Evolutionary conservation across 2,329 filamentous ascomycete genomes (phyloP), one percentile per base, ranked within the genome.

Genomic region (Talaromyces funiculosus): DNA sequence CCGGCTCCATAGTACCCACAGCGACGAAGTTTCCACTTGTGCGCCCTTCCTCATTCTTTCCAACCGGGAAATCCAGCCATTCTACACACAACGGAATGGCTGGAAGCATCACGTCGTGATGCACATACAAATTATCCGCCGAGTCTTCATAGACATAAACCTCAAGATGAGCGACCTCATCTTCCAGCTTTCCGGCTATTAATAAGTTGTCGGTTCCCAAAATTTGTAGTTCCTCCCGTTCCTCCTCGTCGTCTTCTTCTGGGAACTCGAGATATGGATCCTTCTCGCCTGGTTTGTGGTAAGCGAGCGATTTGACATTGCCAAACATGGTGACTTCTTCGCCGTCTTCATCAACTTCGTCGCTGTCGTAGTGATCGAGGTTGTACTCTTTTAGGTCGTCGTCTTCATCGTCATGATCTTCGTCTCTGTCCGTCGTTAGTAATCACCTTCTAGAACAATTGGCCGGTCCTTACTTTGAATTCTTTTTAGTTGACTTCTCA

Each of bases 101-200:
- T 33, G 94, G 94, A 60, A 99, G 84, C 93, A 99, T 97, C 69
- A 99, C 96, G 76, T 99, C 94, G 83, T 99, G 94, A 79, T 99
- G 94, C 24, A 99, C 93, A 75, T 99, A 99, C 63, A 99, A 87
- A 73, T 99, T 99, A 77, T 97, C 94, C 47, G 88, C 90, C 64
- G 86, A 86, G 68, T 97, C 94, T 75, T 99, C 94, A 77, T 97
- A 99, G 29, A 99, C 92, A 71, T 97, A 97, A 20, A 97, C 89
- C 75, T 99, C 94, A 26, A 99, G 82, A 75, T 97, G 93, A 18
- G 94, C 93, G 63, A 99, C 87, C 73, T 99, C 94, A 69, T 99
- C 94, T 76, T 99, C 94, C 56, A 97, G 88, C 78, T 96, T 93
- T 65, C 92, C 92, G 10, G 93, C 90, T 53, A 99, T 81, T 35